Conservation (phyloP, 2,329 filamentous ascomycete species). For the Coleophoma crateriformis region DNA sequence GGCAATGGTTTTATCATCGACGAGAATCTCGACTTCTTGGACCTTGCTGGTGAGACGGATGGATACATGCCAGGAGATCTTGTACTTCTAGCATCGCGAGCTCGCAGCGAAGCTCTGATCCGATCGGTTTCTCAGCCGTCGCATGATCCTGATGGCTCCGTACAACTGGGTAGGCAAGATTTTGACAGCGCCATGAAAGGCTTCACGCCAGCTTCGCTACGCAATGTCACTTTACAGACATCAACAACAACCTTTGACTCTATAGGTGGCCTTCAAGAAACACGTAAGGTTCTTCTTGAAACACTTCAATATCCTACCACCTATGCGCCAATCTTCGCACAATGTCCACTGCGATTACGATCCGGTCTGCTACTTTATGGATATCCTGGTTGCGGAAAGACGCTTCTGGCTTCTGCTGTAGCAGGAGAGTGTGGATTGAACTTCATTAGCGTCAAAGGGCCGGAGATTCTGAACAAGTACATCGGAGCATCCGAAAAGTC, state of each 20-base stretch:
- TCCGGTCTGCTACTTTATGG: constrained; percentile 92
- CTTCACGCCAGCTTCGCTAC: constrained; percentile 90
- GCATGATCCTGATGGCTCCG: constrained; percentile 39
- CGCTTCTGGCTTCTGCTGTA: constrained; percentile 90
- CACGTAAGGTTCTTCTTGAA: constrained; percentile 85
- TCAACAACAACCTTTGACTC: constrained; percentile 89
- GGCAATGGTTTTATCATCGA: constrained; percentile 67
- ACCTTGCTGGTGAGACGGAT: constrained; percentile 89
- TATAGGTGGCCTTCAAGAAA: constrained; percentile 83
- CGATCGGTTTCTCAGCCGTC: constrained; percentile 57
- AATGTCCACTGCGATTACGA: constrained; percentile 89
- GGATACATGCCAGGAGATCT: constrained; percentile 98
- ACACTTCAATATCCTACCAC: constrained; percentile 96
- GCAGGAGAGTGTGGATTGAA: constrained; percentile 96
- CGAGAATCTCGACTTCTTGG: constrained; percentile 78
- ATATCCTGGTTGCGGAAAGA: constrained; percentile 95
- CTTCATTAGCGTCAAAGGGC: constrained; percentile 97
- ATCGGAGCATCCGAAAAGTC: constrained; percentile 97
- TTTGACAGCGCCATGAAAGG: constrained; percentile 82
- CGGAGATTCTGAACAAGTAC: constrained; percentile 98
- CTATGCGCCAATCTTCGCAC: constrained; percentile 94
- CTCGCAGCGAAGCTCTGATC: constrained; percentile 88
- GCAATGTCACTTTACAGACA: constrained; percentile 89
- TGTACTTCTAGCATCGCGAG: constrained; percentile 76
- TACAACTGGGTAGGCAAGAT: constrained; percentile 67